Conservation (phyloP, 352 stramenopile species). For the Bremia lactucae region DNA sequence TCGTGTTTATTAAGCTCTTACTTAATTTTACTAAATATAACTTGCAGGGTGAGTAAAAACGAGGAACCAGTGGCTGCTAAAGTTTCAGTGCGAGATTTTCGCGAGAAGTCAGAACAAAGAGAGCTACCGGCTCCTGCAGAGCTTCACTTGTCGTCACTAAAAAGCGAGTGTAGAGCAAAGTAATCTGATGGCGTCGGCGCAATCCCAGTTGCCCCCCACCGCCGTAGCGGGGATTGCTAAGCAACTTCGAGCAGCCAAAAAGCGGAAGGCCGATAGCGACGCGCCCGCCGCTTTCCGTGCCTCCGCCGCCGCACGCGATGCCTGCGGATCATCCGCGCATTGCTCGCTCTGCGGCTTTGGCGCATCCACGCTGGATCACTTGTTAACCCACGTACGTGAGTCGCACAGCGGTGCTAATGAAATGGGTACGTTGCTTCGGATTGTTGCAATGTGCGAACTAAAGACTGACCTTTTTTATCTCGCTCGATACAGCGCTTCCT, state of each 20-base stretch:
- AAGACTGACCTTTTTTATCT: slow-evolving; percentile 4
- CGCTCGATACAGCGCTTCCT: slow-evolving; percentile 26
- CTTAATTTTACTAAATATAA: slow-evolving; percentile 9
- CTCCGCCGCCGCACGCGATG: slow-evolving; percentile 2
- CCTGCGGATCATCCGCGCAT: slow-evolving; percentile 7
- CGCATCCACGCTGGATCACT: slow-evolving; percentile 33
- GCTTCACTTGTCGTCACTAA: slow-evolving; percentile 2
- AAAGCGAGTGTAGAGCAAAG: slow-evolving; percentile 7
- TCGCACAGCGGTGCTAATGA: slow-evolving; percentile 13
- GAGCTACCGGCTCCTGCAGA: slow-evolving; percentile 6
- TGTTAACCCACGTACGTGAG: slow-evolving; percentile 41
- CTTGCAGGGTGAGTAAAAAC: slow-evolving; percentile 15
- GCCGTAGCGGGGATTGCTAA: neutral
- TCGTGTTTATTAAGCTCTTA: slow-evolving; percentile 7
- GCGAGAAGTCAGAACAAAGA: slow-evolving; percentile 18
- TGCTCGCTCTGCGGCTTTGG: slow-evolving; percentile 37
- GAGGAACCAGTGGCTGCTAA: slow-evolving; percentile 5
- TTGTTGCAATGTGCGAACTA: slow-evolving; percentile 1
- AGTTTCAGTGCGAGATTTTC: slow-evolving; percentile 22
- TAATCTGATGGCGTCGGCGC: slow-evolving; percentile 13
- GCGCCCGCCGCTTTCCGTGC: slow-evolving; percentile 11
- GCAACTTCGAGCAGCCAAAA: slow-evolving; percentile 27
- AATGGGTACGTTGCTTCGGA: slow-evolving; percentile 37
- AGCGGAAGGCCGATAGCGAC: slow-evolving; percentile 35
- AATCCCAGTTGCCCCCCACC: slow-evolving; percentile 1